Percentiles rank a stretch among this genome's conserved stretches.
Conservation (phyloP, 2,329 filamentous ascomycete species). For the Pseudogymnoascus sp. region DNA sequence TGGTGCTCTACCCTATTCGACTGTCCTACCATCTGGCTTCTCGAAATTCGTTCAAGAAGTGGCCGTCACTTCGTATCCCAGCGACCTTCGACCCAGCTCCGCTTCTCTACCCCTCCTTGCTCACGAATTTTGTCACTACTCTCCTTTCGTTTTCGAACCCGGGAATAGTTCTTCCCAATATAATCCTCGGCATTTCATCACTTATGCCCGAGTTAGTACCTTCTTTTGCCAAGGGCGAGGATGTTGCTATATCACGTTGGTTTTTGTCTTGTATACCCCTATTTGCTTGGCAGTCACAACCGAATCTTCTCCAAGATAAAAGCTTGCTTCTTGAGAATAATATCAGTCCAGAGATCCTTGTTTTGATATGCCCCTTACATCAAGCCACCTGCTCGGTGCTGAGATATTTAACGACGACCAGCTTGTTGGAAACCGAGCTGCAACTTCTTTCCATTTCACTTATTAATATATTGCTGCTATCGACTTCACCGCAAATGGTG, state of each 20-base stretch:
- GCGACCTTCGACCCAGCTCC: conserved; percentile 83
- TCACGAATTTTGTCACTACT: conserved; percentile 69
- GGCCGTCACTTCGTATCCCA: conserved; percentile 46
- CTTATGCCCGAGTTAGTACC: conserved; percentile 68
- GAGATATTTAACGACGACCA: conserved; percentile 78
- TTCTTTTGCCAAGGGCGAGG: conserved; percentile 43
- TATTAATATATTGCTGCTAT: conserved; percentile 71
- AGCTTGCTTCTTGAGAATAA: conserved; percentile 27
- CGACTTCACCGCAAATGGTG: conserved; percentile 70
- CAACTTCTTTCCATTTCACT: conserved; percentile 77
- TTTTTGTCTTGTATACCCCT: conserved; percentile 63
- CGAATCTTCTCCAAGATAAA: background rate
- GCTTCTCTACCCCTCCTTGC: conserved; percentile 71
- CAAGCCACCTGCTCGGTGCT: conserved; percentile 65
- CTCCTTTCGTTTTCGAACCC: conserved; percentile 58
- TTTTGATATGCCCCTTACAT: conserved; percentile 74
- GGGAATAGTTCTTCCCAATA: conserved; percentile 62
- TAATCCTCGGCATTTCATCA: conserved; percentile 71
- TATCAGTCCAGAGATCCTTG: conserved; percentile 26
- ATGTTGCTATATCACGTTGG: conserved; percentile 70
- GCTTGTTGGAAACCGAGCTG: conserved; percentile 76
- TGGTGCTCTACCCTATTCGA: conserved; percentile 51
- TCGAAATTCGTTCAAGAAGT: conserved; percentile 17
- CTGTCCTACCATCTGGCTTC: conserved; percentile 38
- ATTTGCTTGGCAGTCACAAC: background rate